Evolutionary conservation across 371 early-diverging fungal genomes (phyloP), one percentile per base, ranked within the genome.

Genomic region (Dentiscutata heterogama): DNA sequence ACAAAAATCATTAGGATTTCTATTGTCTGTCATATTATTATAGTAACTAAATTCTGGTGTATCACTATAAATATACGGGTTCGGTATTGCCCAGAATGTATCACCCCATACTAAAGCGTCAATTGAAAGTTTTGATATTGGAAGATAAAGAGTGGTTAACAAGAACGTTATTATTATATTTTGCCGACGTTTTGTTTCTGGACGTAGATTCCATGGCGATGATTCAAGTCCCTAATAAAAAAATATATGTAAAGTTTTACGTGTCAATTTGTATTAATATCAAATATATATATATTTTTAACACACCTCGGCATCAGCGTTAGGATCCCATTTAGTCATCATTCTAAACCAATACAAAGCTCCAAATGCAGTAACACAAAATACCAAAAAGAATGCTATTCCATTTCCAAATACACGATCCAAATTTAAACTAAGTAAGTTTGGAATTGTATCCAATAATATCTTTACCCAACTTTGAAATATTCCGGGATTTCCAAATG

Each of bases 71-170:
- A 83, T 83, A 85, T 88, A 91, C 1, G 91, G 91, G 63, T 91
- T 91, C 31, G 83, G 13, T 31, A 90, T 85, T 1, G 90, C 85
- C 92, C 92, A 92, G 86, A 87, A 91, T 18, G 87, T 86, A 60
- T 89, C 90, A 20, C 86, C 82, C 92, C 92, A 92, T 54, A 89
- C 89, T 0, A 92, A 67, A 5, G 90, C 89, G 42, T 91, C 91
- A 39, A 92, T 73, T 4, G 92, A 84, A 7, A 92, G 83, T 81
- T 92, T 92, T 16, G 89, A 82, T 27, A 89, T 82, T 2, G 92
- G 92, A 8, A 92, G 80, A 73, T 92, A 92, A 50, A 92, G 81
- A 2, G 92, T 90, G 2, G 90, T 87, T 79, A 92, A 79, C 20
- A 88, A 63, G 42, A 88, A 85, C 29, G 88, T 88, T 31, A 90